Evolutionary conservation across 805 yeast genomes (phyloP).

Genomic region (Lipomyces mesembrius): DNA sequence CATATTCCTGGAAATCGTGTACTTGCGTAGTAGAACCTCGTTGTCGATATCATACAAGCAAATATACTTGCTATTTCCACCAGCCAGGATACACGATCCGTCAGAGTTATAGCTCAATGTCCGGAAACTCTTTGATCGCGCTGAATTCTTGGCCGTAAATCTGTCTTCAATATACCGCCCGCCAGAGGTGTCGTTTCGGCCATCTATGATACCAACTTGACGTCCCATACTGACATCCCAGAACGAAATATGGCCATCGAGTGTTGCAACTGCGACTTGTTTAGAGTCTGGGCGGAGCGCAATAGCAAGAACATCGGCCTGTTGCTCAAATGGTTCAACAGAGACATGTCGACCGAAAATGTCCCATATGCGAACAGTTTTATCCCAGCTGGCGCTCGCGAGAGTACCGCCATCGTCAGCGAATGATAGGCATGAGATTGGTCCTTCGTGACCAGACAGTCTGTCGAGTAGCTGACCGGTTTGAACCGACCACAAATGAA

Average conservation of each 20-base stretch:
- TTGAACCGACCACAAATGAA: slow-evolving; percentile 97
- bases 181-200: slow-evolving; percentile 79
- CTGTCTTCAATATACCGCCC: slow-evolving; percentile 86
- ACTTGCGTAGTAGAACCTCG: slow-evolving; percentile 81
- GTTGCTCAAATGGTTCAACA: slow-evolving; percentile 87
- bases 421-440: slow-evolving; percentile 84
- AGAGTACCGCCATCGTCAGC: slow-evolving; percentile 75
- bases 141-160: slow-evolving; percentile 77
- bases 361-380: slow-evolving; percentile 90
- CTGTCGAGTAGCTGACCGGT: slow-evolving; percentile 89
- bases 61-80: slow-evolving; percentile 88
- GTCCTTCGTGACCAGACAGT: slow-evolving; percentile 93
- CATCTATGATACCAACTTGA: slow-evolving; percentile 83
- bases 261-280: slow-evolving; percentile 81
- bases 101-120: slow-evolving; percentile 85
- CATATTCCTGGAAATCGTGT: slow-evolving; percentile 88
- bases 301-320: slow-evolving; percentile 79
- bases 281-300: slow-evolving; percentile 93
- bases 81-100: slow-evolving; percentile 86
- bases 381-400: slow-evolving; percentile 96
- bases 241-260: slow-evolving; percentile 83
- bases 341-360: slow-evolving; percentile 83
- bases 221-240: slow-evolving; percentile 83
- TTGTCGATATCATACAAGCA: slow-evolving; percentile 89
- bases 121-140: slow-evolving; percentile 82